phyloP scores from a whole-genome alignment of 2,329 filamentous ascomycete species.

The Colletotrichum phormii region DNA sequence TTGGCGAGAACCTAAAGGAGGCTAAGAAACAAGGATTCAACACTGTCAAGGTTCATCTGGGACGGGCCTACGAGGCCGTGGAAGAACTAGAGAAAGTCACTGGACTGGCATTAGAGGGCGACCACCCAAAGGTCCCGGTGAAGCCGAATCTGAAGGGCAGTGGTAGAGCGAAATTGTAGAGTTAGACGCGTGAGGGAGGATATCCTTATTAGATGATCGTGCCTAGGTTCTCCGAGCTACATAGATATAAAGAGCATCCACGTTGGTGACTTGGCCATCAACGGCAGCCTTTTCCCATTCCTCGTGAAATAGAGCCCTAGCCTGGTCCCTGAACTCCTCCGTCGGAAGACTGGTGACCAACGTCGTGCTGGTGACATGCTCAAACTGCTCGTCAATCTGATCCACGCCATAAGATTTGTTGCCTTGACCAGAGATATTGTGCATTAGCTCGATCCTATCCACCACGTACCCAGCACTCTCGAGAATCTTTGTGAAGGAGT shows the following conservation, averaged over 20 bases:
- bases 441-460: constrained; percentile 42
- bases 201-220: not conserved
- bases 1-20: constrained; percentile 90
- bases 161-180: constrained; percentile 59
- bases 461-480: constrained; percentile 43
- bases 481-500: constrained; percentile 44
- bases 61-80: constrained; percentile 83
- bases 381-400: constrained; percentile 45
- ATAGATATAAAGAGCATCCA: constrained; percentile 46
- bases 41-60: constrained; percentile 88
- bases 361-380: constrained; percentile 39
- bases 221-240: constrained; percentile 39
- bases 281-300: constrained; percentile 46
- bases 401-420: constrained; percentile 40
- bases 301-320: constrained; percentile 43
- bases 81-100: constrained; percentile 81
- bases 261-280: constrained; percentile 44
- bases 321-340: constrained; percentile 41
- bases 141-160: constrained; percentile 48
- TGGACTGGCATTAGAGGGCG: constrained; percentile 71
- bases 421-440: constrained; percentile 42
- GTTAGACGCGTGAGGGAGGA: constrained; percentile 23
- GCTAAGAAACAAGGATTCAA: constrained; percentile 79
- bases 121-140: constrained; percentile 62
- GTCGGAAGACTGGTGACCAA: constrained; percentile 37